Percentiles rank a stretch among this genome's conserved stretches.
phyloP scores from a whole-genome alignment of 2,329 filamentous ascomycete species.

The Curvularia verruculosa region DNA sequence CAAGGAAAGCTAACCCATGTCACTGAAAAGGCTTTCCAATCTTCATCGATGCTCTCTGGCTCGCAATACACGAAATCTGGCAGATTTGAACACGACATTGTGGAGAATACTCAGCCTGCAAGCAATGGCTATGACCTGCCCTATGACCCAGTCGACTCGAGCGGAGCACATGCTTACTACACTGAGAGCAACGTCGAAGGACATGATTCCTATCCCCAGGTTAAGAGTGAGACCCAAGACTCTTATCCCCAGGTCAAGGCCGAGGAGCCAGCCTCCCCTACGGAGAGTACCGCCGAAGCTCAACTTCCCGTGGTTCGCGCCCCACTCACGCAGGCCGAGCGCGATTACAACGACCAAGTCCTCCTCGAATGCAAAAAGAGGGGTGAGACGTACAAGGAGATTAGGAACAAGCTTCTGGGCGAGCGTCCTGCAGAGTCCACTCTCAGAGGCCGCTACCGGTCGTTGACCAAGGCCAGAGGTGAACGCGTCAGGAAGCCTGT shows the following conservation, averaged over 20 bases:
- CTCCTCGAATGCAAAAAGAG: conserved; percentile 61
- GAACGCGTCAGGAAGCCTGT: conserved; percentile 69
- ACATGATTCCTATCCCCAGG: too few species aligned
- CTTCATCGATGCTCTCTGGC: conserved; percentile 14
- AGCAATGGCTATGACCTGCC: too few species aligned
- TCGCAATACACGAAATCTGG: conserved; percentile 16
- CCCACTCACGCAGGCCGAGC: conserved; percentile 12
- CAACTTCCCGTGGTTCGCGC: conserved; percentile 5
- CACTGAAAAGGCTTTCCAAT: background rate
- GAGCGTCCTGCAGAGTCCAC: conserved; percentile 74
- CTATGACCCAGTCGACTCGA: too few species aligned
- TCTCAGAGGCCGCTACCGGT: conserved; percentile 70
- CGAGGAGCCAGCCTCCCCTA: too few species aligned
- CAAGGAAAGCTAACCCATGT: background rate
- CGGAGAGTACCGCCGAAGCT: too few species aligned
- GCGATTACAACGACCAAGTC: conserved; percentile 35
- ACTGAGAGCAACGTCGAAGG: too few species aligned
- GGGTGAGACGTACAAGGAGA: conserved; percentile 70
- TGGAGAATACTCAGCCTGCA: background rate
- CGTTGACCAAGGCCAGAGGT: conserved; percentile 67
- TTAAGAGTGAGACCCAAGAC: too few species aligned
- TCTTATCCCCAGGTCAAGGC: too few species aligned
- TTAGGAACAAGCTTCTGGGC: conserved; percentile 60
- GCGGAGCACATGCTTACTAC: too few species aligned
- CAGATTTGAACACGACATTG: conserved; percentile 14